phyloP scores from a whole-genome alignment of 2,329 filamentous ascomycete genomes.

The Aspergillus ruber region DNA sequence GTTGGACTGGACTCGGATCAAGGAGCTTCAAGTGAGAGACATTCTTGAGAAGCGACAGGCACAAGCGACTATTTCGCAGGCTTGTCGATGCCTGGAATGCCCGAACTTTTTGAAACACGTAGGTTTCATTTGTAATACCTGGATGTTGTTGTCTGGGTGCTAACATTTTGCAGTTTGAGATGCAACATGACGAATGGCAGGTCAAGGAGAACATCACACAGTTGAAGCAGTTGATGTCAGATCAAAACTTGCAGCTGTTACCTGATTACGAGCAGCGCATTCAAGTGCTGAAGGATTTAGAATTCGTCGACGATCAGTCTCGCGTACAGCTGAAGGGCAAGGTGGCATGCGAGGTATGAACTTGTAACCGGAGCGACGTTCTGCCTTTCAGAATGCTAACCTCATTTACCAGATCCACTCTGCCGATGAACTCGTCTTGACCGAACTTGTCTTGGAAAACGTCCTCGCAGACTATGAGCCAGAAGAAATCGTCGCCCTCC shows the following conservation, averaged over 20 bases:
- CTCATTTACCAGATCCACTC: conserved; percentile 64
- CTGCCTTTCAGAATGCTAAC: conserved; percentile 4
- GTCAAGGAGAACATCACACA: conserved; percentile 89
- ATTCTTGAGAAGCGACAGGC: conserved; percentile 65
- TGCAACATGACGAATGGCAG: conserved; percentile 95
- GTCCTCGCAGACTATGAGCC: conserved; percentile 92
- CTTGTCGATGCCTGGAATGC: conserved; percentile 62
- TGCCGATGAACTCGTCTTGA: conserved; percentile 90
- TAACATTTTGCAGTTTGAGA: conserved; percentile 62
- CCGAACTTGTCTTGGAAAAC: conserved; percentile 93
- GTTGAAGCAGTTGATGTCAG: conserved; percentile 81
- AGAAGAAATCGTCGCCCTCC: conserved; percentile 88
- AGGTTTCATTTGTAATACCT: conserved; percentile 31
- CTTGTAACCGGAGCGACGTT: background rate
- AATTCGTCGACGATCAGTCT: conserved; percentile 79
- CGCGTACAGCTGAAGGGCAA: conserved; percentile 96
- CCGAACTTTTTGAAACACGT: conserved; percentile 81
- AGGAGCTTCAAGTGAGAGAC: conserved; percentile 74
- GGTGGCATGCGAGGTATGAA: conserved; percentile 75
- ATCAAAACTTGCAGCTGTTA: conserved; percentile 90
- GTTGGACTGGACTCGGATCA: conserved; percentile 72
- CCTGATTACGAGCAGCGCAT: conserved; percentile 97
- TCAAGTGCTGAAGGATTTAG: conserved; percentile 81
- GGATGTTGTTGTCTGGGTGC: conserved; percentile 4
- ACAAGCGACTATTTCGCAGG: conserved; percentile 57